These are phyloP conservation scores for Clonostachys rhizophaga DNA, from an alignment of 2,329 filamentous ascomycete species.

Conservation along the genomic window DNA sequence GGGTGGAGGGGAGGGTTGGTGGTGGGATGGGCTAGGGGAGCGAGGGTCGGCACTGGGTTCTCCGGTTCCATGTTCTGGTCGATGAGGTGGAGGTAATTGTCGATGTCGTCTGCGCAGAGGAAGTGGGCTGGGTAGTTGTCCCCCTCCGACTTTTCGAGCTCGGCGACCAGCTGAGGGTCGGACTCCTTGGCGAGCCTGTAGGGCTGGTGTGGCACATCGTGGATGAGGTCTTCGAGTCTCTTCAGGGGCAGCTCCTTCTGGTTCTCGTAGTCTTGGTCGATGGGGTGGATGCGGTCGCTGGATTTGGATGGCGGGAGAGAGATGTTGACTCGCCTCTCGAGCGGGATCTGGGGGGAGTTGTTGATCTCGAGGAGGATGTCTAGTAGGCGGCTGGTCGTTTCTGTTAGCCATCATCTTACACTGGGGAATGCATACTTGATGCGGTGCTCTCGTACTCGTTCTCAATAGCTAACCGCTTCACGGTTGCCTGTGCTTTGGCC, in stretches of 20 bases:
- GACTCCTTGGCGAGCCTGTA: constrained; percentile 55
- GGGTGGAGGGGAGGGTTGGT: constrained; percentile 29
- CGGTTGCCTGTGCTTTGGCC: constrained; percentile 73
- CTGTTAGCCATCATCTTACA: not conserved
- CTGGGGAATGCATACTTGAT: constrained; percentile 1
- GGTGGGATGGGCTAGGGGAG: constrained; percentile 38
- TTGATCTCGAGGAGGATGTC: constrained; percentile 91
- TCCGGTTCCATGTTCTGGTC: constrained; percentile 46
- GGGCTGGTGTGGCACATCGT: constrained; percentile 44
- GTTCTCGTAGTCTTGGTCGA: constrained; percentile 24
- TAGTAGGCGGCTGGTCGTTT: constrained; percentile 65
- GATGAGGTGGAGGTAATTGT: constrained; percentile 66
- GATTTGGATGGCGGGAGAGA: constrained; percentile 38
- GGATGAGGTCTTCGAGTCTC: constrained; percentile 43
- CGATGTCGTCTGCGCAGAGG: constrained; percentile 64
- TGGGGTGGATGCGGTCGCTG: constrained; percentile 14
- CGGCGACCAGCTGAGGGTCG: constrained; percentile 51
- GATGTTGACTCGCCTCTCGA: constrained; percentile 71
- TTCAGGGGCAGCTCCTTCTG: constrained; percentile 39
- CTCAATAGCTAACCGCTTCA: constrained; percentile 80
- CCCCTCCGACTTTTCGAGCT: constrained; percentile 43
- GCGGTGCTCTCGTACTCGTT: constrained; percentile 67
- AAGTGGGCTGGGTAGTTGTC: constrained; percentile 59
- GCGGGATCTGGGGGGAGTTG: constrained; percentile 71
- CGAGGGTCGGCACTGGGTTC: constrained; percentile 41